Evolutionary conservation across 306 rosid genomes (phyloP).

Genomic region (Dryas octopetala): DNA sequence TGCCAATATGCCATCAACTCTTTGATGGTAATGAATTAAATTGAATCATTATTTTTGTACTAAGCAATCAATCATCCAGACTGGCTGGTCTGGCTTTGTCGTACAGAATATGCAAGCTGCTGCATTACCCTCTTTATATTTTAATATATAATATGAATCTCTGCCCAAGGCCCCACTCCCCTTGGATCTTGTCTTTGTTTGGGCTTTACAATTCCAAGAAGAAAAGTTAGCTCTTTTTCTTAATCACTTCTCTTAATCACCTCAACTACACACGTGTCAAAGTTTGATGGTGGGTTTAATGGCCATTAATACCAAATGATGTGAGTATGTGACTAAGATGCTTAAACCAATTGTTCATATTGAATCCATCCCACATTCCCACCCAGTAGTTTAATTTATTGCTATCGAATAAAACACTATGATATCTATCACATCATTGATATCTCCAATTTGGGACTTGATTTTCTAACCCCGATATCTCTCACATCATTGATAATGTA

Average conservation of each 20-base stretch:
- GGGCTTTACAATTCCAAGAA: neutral
- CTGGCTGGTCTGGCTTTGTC: slow-evolving; percentile 10
- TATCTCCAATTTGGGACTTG: too few species aligned
- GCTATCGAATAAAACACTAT: too few species aligned
- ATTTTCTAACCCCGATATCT: too few species aligned
- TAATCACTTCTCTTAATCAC: neutral
- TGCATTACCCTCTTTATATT: neutral
- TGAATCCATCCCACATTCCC: too few species aligned
- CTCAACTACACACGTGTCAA: too few species aligned
- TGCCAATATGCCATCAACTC: neutral
- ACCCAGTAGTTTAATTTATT: too few species aligned
- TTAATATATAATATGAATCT: neutral
- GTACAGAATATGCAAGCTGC: slow-evolving; percentile 7
- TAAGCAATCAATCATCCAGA: slow-evolving; percentile 24
- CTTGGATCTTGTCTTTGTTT: slow-evolving; percentile 25
- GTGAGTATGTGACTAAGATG: too few species aligned
- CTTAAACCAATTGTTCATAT: too few species aligned
- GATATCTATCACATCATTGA: too few species aligned
- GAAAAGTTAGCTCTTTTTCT: neutral
- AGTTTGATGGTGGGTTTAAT: too few species aligned
- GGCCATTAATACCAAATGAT: too few species aligned
- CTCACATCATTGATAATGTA: too few species aligned
- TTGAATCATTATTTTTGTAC: neutral
- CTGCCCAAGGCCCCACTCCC: slow-evolving; percentile 23
- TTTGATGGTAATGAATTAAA: neutral